A percentile compares a stretch with the other conserved stretches of the same genome.
phyloP scores from a whole-genome alignment of 148 eudicot species.

The Rhododendron ovatum region DNA sequence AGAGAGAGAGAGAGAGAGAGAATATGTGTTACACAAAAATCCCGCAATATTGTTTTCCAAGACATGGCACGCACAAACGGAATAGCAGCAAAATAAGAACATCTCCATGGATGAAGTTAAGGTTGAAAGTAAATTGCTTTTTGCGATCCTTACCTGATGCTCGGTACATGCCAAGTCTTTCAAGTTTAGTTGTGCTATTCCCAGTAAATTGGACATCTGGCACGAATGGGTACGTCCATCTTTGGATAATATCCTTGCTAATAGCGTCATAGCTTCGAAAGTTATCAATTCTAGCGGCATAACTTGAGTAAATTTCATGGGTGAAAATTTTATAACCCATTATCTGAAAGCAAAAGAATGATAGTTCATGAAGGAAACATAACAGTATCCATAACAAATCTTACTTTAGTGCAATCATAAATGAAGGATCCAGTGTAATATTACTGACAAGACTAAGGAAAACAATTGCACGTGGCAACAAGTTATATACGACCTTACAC shows the following conservation, averaged over 20 bases:
- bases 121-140: conserved; percentile 2
- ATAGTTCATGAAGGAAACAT: neutral
- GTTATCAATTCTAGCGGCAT: conserved; percentile 89
- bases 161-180: conserved; percentile 78
- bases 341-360: conserved; percentile 47
- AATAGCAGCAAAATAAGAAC: neutral
- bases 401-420: neutral
- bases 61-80: neutral
- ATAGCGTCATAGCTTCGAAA: conserved; percentile 86
- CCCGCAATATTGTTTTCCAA: neutral
- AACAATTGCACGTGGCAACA: neutral
- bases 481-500: neutral
- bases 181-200: conserved; percentile 56
- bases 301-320: conserved; percentile 84
- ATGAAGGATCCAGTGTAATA: neutral
- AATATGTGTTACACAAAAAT: neutral
- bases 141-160: conserved; percentile 57
- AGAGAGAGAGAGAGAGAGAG: neutral
- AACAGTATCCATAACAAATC: neutral
- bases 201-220: conserved; percentile 80
- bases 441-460: neutral
- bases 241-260: conserved; percentile 93
- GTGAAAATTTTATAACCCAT: conserved; percentile 96
- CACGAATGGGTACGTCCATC: conserved; percentile 95
- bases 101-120: neutral